phyloP scores from a whole-genome alignment of 345 rosid species.

The Eucalyptus cladocalyx region DNA sequence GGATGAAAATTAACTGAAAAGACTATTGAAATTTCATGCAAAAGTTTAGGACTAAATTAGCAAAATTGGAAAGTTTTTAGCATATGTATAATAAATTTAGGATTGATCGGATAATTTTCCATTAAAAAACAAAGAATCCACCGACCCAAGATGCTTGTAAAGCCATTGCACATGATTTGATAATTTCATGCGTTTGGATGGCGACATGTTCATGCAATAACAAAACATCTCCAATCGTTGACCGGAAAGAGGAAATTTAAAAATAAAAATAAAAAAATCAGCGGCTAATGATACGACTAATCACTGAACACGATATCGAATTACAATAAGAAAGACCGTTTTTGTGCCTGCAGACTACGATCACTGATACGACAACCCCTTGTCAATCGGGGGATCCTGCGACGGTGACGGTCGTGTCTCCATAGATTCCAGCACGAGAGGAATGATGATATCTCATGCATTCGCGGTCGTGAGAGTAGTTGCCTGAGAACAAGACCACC shows the following conservation, averaged over 20 bases:
- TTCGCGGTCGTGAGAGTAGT: background rate
- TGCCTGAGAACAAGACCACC: background rate
- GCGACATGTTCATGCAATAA: background rate
- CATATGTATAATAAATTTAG: rapidly evolving
- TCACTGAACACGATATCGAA: background rate
- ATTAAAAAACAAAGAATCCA: background rate
- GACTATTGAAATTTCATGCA: background rate
- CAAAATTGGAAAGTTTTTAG: background rate
- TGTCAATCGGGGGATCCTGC: background rate
- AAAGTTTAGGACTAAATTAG: background rate
- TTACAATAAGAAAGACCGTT: background rate
- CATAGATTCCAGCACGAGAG: background rate
- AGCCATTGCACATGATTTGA: background rate
- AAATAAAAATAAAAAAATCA: background rate
- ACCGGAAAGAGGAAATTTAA: background rate
- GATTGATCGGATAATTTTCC: background rate
- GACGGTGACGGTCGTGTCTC: background rate
- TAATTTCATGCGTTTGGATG: background rate
- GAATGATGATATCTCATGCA: background rate
- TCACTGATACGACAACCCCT: background rate
- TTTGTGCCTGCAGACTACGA: background rate
- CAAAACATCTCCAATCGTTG: background rate
- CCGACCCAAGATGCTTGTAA: background rate
- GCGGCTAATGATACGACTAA: background rate
- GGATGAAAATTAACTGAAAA: rapidly evolving